Percentiles rank a stretch among this genome's conserved stretches.
phyloP scores from a whole-genome alignment of 1,284 basidiomycete species.

The Volvariella volvacea region DNA sequence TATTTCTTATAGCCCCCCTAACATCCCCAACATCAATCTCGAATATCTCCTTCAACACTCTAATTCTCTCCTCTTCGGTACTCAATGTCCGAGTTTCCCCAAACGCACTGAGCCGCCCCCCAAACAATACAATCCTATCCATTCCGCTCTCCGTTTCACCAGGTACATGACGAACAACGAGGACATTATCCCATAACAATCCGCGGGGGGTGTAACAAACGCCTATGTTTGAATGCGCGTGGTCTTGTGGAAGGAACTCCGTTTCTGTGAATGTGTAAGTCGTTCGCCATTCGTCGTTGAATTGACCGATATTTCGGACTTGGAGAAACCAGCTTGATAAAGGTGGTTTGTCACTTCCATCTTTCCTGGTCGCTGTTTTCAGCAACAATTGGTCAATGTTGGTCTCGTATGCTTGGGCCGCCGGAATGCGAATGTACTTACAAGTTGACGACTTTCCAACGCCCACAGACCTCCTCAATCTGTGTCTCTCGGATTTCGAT shows the following conservation, averaged over 20 bases:
- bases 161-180: constrained; percentile 21
- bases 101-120: constrained; percentile 18
- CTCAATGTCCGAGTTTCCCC: constrained; percentile 17
- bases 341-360: too few species aligned
- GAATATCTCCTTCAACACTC: constrained; percentile 24
- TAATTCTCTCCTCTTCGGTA: constrained; percentile 25
- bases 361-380: too few species aligned
- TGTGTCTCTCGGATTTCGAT: constrained; percentile 22
- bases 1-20: constrained; percentile 15
- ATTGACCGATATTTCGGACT: neutral
- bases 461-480: constrained; percentile 12
- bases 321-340: constrained; percentile 1
- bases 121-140: constrained; percentile 22
- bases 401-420: too few species aligned
- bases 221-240: constrained; percentile 20
- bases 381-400: too few species aligned
- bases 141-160: constrained; percentile 19
- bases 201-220: constrained; percentile 15
- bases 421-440: too few species aligned
- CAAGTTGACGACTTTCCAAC: too few species aligned
- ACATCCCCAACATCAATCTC: constrained; percentile 19
- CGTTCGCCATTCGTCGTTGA: constrained; percentile 17
- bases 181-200: constrained; percentile 24
- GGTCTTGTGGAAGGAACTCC: constrained; percentile 26
- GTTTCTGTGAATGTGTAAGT: constrained; percentile 28